Evolutionary conservation across 2,329 filamentous ascomycete species (phyloP).

Genomic region (Sarocladiaceae sp.): DNA sequence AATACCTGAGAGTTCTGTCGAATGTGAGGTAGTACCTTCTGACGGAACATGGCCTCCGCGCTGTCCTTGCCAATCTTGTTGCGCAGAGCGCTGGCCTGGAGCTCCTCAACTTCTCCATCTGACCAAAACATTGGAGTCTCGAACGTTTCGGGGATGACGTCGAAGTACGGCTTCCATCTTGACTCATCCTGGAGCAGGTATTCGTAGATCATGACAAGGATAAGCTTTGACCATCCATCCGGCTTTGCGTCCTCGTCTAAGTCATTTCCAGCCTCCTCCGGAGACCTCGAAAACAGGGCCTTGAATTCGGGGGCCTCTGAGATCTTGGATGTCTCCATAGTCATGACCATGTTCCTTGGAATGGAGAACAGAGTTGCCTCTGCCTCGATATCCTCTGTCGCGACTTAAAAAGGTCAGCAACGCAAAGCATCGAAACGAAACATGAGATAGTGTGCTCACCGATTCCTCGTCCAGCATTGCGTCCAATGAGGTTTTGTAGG

Average conservation of each 20-base stretch:
- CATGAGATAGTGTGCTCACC: constrained; percentile 28
- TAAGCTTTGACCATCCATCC: constrained; percentile 56
- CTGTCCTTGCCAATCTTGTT: constrained; percentile 70
- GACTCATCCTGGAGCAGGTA: constrained; percentile 55
- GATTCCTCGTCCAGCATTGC: constrained; percentile 51
- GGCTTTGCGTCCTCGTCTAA: constrained; percentile 32
- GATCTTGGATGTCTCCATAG: constrained; percentile 66
- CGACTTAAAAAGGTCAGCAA: constrained; percentile 48
- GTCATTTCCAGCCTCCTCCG: constrained; percentile 26
- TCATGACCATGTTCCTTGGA: constrained; percentile 68
- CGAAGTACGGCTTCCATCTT: constrained; percentile 73
- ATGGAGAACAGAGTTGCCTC: constrained; percentile 80
- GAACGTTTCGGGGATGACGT: constrained; percentile 67
- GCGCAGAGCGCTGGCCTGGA: constrained; percentile 74
- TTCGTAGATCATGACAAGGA: constrained; percentile 80
- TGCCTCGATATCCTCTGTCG: constrained; percentile 62
- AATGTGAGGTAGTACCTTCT: constrained; percentile 47
- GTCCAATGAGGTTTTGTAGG: constrained; percentile 47
- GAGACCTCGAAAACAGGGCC: constrained; percentile 33
- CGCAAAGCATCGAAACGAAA: too few species aligned
- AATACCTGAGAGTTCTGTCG: constrained; percentile 42
- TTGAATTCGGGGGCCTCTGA: constrained; percentile 49
- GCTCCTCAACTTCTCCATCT: constrained; percentile 60
- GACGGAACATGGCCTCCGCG: constrained; percentile 66
- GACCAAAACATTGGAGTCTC: constrained; percentile 92